Conservation (phyloP, 2,329 filamentous ascomycete genomes). For the Epichloe aotearoae region DNA sequence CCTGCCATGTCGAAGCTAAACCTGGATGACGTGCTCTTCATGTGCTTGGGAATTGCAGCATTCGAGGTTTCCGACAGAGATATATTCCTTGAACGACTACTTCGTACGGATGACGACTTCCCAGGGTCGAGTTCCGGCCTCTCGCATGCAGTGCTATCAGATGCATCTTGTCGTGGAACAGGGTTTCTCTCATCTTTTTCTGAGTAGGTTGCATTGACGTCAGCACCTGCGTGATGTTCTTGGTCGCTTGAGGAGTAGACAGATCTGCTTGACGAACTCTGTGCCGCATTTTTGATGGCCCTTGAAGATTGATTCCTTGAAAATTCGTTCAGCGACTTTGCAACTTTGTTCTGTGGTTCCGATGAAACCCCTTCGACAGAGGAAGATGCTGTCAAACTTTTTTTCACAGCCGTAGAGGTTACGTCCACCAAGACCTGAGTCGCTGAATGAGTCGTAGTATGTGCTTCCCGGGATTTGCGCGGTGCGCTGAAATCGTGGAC, state of each 20-base stretch:
- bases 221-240: not conserved
- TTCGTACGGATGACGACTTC: slow-evolving; percentile 13
- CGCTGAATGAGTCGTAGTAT: not conserved
- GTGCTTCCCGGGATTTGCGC: slow-evolving; percentile 17
- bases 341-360: not conserved
- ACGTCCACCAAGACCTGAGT: not conserved
- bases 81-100: slow-evolving; percentile 35
- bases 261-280: not conserved
- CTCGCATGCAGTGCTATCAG: not conserved
- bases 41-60: slow-evolving; percentile 45
- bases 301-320: not conserved
- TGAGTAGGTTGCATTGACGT: not conserved
- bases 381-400: slow-evolving; percentile 10
- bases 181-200: not conserved
- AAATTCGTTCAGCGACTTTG: not conserved
- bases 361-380: not conserved
- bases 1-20: slow-evolving; percentile 76
- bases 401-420: not conserved
- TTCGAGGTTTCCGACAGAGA: slow-evolving; percentile 37
- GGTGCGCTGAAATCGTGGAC: slow-evolving; percentile 56
- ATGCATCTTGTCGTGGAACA: not conserved
- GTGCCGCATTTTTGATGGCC: not conserved
- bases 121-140: not conserved
- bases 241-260: not conserved
- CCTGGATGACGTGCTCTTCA: slow-evolving; percentile 65